A percentile compares a stretch with the other conserved stretches of the same genome.
Conservation (phyloP, 2,329 filamentous ascomycete genomes). For the Monilinia fructicola region DNA sequence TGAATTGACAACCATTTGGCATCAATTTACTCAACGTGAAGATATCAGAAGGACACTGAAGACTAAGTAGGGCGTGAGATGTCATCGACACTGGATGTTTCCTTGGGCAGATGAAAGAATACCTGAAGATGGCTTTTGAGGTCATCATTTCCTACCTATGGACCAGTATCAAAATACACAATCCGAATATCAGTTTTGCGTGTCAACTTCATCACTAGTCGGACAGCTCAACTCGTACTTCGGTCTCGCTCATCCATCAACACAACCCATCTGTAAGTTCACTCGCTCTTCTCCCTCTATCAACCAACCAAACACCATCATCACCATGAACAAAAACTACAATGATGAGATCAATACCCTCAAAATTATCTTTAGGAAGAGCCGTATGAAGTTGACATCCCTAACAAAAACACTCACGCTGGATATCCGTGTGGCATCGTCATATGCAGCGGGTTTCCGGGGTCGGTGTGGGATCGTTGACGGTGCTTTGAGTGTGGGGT, state of each 20-base stretch:
- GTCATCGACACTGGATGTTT: too few species aligned
- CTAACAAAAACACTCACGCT: constrained; percentile 21
- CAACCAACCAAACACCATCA: neutral
- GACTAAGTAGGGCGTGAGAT: too few species aligned
- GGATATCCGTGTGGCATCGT: constrained; percentile 34
- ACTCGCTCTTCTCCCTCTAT: neutral
- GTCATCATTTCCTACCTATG: too few species aligned
- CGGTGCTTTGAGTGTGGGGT: constrained; percentile 39
- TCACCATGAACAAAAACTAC: constrained; percentile 19
- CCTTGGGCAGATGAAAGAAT: too few species aligned
- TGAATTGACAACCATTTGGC: neutral
- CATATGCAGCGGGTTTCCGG: constrained; percentile 35
- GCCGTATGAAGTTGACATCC: constrained; percentile 36
- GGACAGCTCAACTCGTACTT: too few species aligned
- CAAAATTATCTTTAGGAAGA: constrained; percentile 39
- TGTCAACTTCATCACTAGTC: too few species aligned
- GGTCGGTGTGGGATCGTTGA: constrained; percentile 29
- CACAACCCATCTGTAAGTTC: constrained; percentile 15
- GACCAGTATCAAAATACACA: too few species aligned
- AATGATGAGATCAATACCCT: constrained; percentile 39
- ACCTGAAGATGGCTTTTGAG: too few species aligned
- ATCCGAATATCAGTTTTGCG: too few species aligned
- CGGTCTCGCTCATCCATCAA: neutral
- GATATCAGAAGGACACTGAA: neutral
- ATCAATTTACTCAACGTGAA: too few species aligned